Evolutionary conservation across 352 stramenopile genomes (phyloP).

Genomic region (Phytophthora niederhauseri): DNA sequence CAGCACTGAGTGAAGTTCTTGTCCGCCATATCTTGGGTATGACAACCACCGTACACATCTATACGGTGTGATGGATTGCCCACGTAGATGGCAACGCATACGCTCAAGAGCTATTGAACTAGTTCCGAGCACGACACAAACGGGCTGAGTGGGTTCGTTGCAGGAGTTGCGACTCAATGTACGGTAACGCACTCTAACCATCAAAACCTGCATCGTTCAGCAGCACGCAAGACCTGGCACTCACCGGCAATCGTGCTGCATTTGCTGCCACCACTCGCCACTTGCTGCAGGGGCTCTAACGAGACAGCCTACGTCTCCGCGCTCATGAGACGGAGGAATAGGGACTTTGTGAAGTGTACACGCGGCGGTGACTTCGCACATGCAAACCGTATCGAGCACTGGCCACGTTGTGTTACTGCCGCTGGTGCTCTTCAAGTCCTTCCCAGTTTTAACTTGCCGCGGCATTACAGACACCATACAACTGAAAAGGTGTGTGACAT

Average conservation of each 20-base stretch:
- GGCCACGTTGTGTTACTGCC: background rate
- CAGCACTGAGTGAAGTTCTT: background rate
- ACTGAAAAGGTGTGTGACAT: constrained; percentile 4
- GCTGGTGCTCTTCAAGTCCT: background rate
- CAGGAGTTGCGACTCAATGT: too few species aligned
- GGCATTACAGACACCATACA: background rate
- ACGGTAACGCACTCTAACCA: too few species aligned
- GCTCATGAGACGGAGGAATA: background rate
- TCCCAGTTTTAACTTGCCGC: background rate
- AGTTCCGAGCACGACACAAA: too few species aligned
- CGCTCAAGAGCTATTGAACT: too few species aligned
- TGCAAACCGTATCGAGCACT: background rate
- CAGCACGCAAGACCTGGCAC: constrained; percentile 1
- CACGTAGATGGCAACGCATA: background rate
- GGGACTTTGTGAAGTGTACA: background rate
- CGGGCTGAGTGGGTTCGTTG: too few species aligned
- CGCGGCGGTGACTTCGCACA: background rate
- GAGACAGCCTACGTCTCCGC: background rate
- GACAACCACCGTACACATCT: background rate
- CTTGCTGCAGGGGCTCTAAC: too few species aligned
- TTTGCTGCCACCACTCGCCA: too few species aligned
- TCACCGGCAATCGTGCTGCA: too few species aligned
- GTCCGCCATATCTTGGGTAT: background rate
- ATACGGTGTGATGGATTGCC: background rate
- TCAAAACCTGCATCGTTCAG: background rate